Evolutionary conservation across 2,329 filamentous ascomycete genomes (phyloP).

Genomic region (Microcyclosporella mali): DNA sequence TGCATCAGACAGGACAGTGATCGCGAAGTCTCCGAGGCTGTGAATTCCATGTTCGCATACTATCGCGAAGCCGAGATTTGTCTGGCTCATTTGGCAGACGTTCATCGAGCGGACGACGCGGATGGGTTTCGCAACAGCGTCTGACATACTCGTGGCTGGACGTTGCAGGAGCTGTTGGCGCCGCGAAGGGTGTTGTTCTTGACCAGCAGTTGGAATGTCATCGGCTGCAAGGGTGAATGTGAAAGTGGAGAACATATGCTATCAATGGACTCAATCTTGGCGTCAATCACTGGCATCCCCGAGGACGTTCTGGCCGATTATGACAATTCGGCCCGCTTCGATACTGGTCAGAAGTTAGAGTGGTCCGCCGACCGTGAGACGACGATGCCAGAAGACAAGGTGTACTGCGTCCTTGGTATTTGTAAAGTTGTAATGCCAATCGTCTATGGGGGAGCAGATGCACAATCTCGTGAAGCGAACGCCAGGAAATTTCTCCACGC

Average conservation of each 20-base stretch:
- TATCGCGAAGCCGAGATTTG: conserved; percentile 14
- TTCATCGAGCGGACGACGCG: background rate
- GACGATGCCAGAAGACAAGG: conserved; percentile 11
- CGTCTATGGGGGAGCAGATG: too few species aligned
- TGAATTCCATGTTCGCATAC: conserved; percentile 19
- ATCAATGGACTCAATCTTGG: too few species aligned
- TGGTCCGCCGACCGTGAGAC: conserved; percentile 11
- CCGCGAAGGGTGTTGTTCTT: conserved; percentile 5
- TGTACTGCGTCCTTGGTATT: conserved; percentile 15
- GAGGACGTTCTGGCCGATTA: conserved; percentile 8
- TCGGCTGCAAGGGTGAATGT: conserved; percentile 8
- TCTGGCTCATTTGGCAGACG: conserved; percentile 14
- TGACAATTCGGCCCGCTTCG: background rate
- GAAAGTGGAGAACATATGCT: background rate
- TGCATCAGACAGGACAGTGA: conserved; percentile 18
- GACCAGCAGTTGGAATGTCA: conserved; percentile 5
- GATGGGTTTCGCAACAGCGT: background rate
- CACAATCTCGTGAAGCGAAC: too few species aligned
- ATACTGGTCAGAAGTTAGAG: conserved; percentile 8
- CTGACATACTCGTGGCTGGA: conserved; percentile 6
- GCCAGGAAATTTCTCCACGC: too few species aligned
- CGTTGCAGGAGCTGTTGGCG: conserved; percentile 5
- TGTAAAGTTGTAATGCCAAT: conserved; percentile 4
- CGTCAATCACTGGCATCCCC: conserved; percentile 9
- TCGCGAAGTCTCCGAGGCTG: conserved; percentile 13